Percentiles rank a stretch among this genome's conserved stretches.
Evolutionary conservation across 148 eudicot species (phyloP).

Genomic region (Beta vulgaris): DNA sequence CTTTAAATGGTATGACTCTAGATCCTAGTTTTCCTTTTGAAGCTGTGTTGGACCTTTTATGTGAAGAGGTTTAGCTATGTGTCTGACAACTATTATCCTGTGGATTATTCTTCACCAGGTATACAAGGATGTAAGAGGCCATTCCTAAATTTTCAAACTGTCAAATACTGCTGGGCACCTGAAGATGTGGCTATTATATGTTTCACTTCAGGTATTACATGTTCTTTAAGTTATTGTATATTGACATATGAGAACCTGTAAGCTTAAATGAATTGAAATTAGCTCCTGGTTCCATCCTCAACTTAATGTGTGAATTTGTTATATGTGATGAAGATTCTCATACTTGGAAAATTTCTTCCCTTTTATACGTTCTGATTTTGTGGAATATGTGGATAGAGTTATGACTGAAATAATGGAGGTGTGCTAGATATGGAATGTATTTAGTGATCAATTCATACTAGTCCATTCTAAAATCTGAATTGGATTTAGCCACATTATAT

Average conservation of each 20-base stretch:
- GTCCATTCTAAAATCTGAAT: too few species aligned
- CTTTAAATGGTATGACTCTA: constrained; percentile 6
- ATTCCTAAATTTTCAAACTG: constrained; percentile 21
- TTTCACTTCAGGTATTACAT: constrained; percentile 81
- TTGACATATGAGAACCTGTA: neutral
- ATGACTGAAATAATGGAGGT: neutral
- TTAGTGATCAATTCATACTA: too few species aligned
- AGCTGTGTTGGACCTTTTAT: neutral
- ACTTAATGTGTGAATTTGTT: neutral
- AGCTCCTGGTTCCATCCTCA: neutral
- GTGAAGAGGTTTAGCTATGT: neutral
- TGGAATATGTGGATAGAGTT: neutral
- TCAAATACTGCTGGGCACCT: constrained; percentile 58
- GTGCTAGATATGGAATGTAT: too few species aligned
- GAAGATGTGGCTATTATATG: constrained; percentile 67
- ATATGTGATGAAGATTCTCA: neutral
- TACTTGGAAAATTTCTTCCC: neutral
- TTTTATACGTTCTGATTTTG: neutral
- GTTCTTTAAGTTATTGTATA: neutral
- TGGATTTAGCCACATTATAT: too few species aligned
- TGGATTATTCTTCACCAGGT: constrained; percentile 34
- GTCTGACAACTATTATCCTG: neutral
- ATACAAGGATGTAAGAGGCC: constrained; percentile 35
- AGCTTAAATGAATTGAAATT: neutral
- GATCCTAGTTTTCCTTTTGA: neutral